These are phyloP conservation scores for Meyerozyma guilliermondii DNA, from an alignment of 1,139 yeast species.

Conservation along the genomic window DNA sequence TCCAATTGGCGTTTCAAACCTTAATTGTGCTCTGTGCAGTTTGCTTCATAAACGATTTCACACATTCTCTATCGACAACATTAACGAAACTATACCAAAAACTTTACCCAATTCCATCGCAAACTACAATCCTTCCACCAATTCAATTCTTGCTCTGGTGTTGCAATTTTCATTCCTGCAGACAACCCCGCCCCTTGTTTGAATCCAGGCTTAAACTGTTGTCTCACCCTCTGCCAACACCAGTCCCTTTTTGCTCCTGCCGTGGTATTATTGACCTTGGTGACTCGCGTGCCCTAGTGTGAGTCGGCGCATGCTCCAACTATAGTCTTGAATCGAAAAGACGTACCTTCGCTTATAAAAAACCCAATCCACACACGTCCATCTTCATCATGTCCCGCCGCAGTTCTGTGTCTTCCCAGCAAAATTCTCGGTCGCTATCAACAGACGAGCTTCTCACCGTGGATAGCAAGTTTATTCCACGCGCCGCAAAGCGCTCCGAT, in stretches of 20 bases:
- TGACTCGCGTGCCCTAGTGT: background rate
- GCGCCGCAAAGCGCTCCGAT: constrained; percentile 18
- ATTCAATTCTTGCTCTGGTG: background rate
- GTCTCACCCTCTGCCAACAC: background rate
- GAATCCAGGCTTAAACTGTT: background rate
- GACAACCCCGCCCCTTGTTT: background rate
- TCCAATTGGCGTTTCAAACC: no score
- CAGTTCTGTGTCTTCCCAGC: background rate
- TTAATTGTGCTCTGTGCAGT: no score
- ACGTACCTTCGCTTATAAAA: background rate
- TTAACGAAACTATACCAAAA: no score
- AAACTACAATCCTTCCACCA: no score
- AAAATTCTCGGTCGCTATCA: constrained; percentile 14
- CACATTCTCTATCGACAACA: no score
- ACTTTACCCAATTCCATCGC: no score
- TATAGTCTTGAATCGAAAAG: background rate
- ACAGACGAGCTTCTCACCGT: constrained; percentile 36
- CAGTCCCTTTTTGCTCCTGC: background rate
- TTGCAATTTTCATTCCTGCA: background rate
- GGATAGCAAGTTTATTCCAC: constrained; percentile 35
- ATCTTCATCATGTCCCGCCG: background rate
- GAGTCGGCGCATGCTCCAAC: background rate
- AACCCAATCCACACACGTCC: background rate
- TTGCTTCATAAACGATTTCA: no score
- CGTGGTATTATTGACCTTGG: background rate